Base-by-base conservation (phyloP, 2,329 filamentous ascomycete genomes). In the Aureobasidium sp. region DNA sequence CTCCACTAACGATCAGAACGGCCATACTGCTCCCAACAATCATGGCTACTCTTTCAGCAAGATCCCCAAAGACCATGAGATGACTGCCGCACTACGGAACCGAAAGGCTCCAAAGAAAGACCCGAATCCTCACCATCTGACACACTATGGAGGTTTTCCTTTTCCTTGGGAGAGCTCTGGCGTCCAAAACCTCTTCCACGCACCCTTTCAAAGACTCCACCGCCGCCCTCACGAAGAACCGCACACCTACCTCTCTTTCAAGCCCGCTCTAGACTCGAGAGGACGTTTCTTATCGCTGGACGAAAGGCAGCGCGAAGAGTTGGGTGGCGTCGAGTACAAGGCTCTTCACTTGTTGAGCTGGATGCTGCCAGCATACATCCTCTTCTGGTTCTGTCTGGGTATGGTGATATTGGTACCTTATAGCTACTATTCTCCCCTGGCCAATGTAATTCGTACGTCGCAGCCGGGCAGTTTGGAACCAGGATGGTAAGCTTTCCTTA, bases 311-410 rank as follows among this genome's bases (percentile, higher is more conserved):
- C 81, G 91, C 59, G 90, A 97, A 65, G 93, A 97, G 68, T 73
- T 98, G 2, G 93, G 93, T 8, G 93, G 93, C 17, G 95, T 98
- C 58, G 93, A 98, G 68, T 98, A 97, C 65, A 84, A 93, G 5
- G 88, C 90, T 0, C 68, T 98, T 56, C 93, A 95, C 68, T 88
- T 89, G 2, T 71, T 98, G 42, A 29, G 56, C 19, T 55, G 54
- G 49, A 29, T 60, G n/a, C 53, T 61, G 12, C 37, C 55, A 10
- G 16, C 22, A n/a, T 68, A 66, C 19, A 62, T 65, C 14, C 12
- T 66, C 1, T 64, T 65, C 53, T 68, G 65, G 65, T 60, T 64
- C 12, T 8, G 56, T 0, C 27, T 60, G 10, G 55, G 54, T 19
- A 34, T 53, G 4, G 29, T 55, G 6, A 54, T 61, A 39, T 50